Base-by-base conservation (phyloP, 2,329 filamentous ascomycete genomes). In the Fusarium sp. region DNA sequence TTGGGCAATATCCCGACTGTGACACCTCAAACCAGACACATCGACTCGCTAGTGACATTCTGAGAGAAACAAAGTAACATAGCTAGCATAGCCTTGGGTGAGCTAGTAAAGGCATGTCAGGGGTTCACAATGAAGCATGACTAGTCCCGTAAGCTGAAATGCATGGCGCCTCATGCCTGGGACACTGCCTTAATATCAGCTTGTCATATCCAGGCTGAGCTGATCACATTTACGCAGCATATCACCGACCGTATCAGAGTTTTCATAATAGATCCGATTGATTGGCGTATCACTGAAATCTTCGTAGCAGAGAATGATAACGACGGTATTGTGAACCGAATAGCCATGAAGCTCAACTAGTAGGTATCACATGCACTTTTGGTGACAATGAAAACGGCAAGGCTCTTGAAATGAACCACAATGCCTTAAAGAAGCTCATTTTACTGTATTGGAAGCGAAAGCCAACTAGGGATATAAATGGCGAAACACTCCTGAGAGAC, bases 1-100 rank as follows among this genome's bases (percentile, higher is more conserved):
- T 78, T 77, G 74, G 72, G 67, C 50, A 63, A 66, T 60, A 60
- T 47, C 48, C 47, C 62, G 51, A 68, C 66, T 70, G 65, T 66
- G 64, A 62, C 66, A 72, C 71, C 71, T 52, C 30, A 34, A 66
- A 68, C 50, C 38, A 68, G 60, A 72, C 57, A 63, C 52, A 68
- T 74, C 65, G 44, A 70, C 45, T 36, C 58, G 42, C 41, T 57
- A 65, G 66, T 54, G 45, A 45, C 30, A 22, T 26, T 24, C 15
- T 61, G 50, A 62, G 65, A 61, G 47, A 56, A 58, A 52, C 57
- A 56, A 47, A 50, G 64, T 50, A 34, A 39, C 48, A 45, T 47
- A 41, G 32, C 51, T 50, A 34, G 34, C 48, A 45, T 47, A 41
- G 32, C 51, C 36, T 63, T 42, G 56, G 63, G 48, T 70, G 62